Conservation (phyloP, 768 basidiomycete species). For the Mycena metata region DNA sequence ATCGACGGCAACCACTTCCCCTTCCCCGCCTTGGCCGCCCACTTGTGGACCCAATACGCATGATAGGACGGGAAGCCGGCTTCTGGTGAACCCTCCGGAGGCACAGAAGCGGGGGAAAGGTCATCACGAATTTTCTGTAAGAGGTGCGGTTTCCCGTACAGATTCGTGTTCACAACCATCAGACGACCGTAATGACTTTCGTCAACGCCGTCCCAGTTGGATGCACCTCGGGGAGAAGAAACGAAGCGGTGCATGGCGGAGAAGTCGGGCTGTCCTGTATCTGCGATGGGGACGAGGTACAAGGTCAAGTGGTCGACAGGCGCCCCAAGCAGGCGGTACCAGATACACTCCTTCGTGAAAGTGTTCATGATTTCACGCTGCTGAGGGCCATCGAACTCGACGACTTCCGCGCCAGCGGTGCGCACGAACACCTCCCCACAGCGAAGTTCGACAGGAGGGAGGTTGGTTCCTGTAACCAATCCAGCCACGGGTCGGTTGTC, state of each 20-base stretch:
- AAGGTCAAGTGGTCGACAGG: slow-evolving; percentile 68
- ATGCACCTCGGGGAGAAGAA: slow-evolving; percentile 61
- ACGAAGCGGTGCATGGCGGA: slow-evolving; percentile 65
- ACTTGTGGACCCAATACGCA: slow-evolving; percentile 71
- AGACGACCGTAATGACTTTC: slow-evolving; percentile 64
- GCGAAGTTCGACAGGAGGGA: slow-evolving; percentile 63
- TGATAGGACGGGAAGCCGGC: slow-evolving; percentile 63
- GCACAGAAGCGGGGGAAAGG: slow-evolving; percentile 73
- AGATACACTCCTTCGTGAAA: slow-evolving; percentile 73
- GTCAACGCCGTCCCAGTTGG: slow-evolving; percentile 66
- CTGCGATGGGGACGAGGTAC: slow-evolving; percentile 77
- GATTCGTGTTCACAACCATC: slow-evolving; percentile 68
- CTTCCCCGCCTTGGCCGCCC: slow-evolving; percentile 58
- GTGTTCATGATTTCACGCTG: slow-evolving; percentile 69
- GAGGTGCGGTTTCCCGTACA: slow-evolving; percentile 67
- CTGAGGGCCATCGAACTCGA: slow-evolving; percentile 61
- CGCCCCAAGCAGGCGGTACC: slow-evolving; percentile 72
- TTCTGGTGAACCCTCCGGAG: slow-evolving; percentile 66
- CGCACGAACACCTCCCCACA: slow-evolving; percentile 51
- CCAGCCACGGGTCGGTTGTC: slow-evolving; percentile 67
- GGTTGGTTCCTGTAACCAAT: slow-evolving; percentile 73
- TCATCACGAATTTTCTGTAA: slow-evolving; percentile 74
- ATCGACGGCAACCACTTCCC: slow-evolving; percentile 56
- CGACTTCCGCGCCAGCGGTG: slow-evolving; percentile 47
- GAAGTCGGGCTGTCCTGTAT: slow-evolving; percentile 67